Evolutionary conservation across 257 asterid genomes (phyloP), one percentile per base, ranked within the genome.

Genomic region (Solanum pimpinellifolium): DNA sequence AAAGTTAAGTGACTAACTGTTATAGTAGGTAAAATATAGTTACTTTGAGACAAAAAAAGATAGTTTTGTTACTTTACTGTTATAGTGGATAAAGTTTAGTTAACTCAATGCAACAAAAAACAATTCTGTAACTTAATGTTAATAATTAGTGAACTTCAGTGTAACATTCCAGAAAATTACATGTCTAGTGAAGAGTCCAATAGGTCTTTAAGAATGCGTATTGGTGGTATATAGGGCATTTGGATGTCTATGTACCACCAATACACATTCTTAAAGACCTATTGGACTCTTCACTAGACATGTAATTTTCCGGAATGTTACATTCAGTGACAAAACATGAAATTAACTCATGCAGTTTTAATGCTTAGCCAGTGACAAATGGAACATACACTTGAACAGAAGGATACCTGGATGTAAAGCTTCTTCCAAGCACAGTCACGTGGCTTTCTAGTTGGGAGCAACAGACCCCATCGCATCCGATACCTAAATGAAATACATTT

Each of bases 361-460:
- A 47, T 80, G 44, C 44, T 80, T 47, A 80, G 42, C n/a, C 85
- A 46, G 18, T 80, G 68, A 47, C 66, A 80, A 47, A 16, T 29
- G 44, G 16, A 80, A 18, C 68, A 80, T 29, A 47, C 44, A 80
- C 31, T 27, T 80, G 42, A 80, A 80, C 27, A 47, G 29, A 29
- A 46, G 85, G 68, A 27, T 60, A 91, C 94, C 93, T 91, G 91
- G 80, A 92, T 84, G 89, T 92, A 92, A 80, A 91, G 93, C 84
- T 89, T 95, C 92, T 97, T 97, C 99, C 99, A 97, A 86, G 99
- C 97, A 90, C 94, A 92, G 88, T 94, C 98, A 59, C 98, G 92
- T n/a, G 92, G 92, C 90, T 89, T 96, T 86, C 93, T 93, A 39
- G 94, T 93, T 44, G 94, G 94, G 92, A 94, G 88, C 37, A 94